Percentiles rank a stretch among this genome's conserved stretches.
phyloP scores from a whole-genome alignment of 345 rosid species.

The Mallotus nudiflorus region DNA sequence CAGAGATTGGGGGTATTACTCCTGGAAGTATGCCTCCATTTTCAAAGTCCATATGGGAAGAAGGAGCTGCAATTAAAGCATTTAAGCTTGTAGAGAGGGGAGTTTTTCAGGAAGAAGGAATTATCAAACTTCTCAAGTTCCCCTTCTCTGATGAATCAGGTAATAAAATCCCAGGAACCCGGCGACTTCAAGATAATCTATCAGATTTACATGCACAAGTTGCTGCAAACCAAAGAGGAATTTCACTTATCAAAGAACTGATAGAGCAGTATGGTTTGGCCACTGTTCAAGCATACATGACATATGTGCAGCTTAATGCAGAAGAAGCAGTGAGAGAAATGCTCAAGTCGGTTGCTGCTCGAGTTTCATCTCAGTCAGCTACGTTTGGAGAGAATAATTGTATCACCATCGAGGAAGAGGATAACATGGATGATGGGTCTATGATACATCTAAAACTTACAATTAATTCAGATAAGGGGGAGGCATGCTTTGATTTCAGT shows the following conservation, averaged over 20 bases:
- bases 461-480: conserved; percentile 68
- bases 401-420: conserved; percentile 75
- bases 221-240: conserved; percentile 97
- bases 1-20: conserved; percentile 97
- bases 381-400: conserved; percentile 26
- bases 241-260: conserved; percentile 77
- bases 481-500: conserved; percentile 79
- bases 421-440: conserved; percentile 95
- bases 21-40: conserved; percentile 99
- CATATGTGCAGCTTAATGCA: conserved; percentile 80
- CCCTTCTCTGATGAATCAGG: conserved; percentile 54
- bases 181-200: conserved; percentile 83
- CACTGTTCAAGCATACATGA: conserved; percentile 95
- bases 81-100: conserved; percentile 91
- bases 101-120: conserved; percentile 87
- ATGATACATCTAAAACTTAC: conserved; percentile 70
- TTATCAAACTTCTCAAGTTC: conserved; percentile 62
- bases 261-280: conserved; percentile 81
- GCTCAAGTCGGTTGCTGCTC: conserved; percentile 80
- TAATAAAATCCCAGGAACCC: conserved; percentile 72
- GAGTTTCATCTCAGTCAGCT: conserved; percentile 44
- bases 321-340: conserved; percentile 95
- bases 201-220: conserved; percentile 97
- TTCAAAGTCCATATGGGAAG: conserved; percentile 93
- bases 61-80: conserved; percentile 95